phyloP scores from a whole-genome alignment of 306 rosid genomes.

The Corylus heterophylla region DNA sequence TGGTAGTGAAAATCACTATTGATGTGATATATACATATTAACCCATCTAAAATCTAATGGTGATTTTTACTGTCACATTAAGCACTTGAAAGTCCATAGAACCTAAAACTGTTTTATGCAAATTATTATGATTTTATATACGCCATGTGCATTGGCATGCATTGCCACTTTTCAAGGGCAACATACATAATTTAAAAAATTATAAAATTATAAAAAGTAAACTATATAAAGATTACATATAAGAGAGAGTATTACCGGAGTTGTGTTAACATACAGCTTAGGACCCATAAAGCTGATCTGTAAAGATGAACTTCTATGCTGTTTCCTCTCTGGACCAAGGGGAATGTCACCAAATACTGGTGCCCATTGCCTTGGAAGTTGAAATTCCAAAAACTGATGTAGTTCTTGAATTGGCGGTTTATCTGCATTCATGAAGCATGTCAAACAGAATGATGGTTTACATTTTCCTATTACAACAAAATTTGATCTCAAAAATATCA shows the following conservation, averaged over 20 bases:
- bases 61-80: no score
- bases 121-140: background rate
- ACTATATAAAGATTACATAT: background rate
- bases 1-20: no score
- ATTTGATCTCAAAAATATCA: background rate
- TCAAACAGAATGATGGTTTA: constrained; percentile 6
- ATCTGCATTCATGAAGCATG: constrained; percentile 45
- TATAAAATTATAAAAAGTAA: background rate
- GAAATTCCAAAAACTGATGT: constrained; percentile 80
- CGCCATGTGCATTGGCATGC: background rate
- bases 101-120: background rate
- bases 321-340: constrained; percentile 75
- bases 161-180: background rate
- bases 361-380: constrained; percentile 88
- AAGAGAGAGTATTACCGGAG: constrained; percentile 50
- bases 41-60: no score
- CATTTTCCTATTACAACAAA: constrained; percentile 4
- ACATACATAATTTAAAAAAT: background rate
- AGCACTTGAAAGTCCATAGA: background rate
- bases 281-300: constrained; percentile 94
- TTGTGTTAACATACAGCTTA: constrained; percentile 76
- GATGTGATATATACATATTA: no score
- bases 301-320: constrained; percentile 58
- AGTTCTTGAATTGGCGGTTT: constrained; percentile 67
- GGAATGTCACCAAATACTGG: constrained; percentile 85